phyloP scores from a whole-genome alignment of 2,329 filamentous ascomycete genomes.

The Fusarium incarnatum region DNA sequence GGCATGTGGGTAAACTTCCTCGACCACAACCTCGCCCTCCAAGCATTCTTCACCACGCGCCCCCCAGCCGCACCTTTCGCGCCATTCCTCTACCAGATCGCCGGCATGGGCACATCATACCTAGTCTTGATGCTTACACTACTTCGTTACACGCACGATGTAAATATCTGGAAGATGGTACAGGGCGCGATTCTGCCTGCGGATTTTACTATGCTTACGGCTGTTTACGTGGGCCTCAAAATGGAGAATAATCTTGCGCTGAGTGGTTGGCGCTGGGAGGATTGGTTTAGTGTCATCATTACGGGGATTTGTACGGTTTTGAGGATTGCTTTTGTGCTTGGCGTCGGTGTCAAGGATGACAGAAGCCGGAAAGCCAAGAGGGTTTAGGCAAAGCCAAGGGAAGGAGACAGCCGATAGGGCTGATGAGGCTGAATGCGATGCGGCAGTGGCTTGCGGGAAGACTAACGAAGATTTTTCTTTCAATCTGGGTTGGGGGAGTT shows the following conservation, averaged over 20 bases:
- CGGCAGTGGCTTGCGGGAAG: constrained; percentile 9
- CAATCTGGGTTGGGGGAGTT: neutral
- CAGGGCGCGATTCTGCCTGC: constrained; percentile 34
- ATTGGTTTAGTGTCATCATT: constrained; percentile 27
- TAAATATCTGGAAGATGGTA: constrained; percentile 39
- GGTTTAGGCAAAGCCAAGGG: constrained; percentile 6
- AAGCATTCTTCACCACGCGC: constrained; percentile 23
- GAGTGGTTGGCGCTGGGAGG: constrained; percentile 25
- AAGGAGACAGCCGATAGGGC: neutral
- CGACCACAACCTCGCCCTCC: constrained; percentile 27
- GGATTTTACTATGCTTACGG: constrained; percentile 39
- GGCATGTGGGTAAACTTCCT: constrained; percentile 39
- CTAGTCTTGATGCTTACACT: constrained; percentile 17
- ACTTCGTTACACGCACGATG: constrained; percentile 39
- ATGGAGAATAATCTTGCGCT: constrained; percentile 15
- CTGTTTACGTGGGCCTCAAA: constrained; percentile 28
- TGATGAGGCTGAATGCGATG: constrained; percentile 11
- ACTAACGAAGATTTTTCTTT: neutral
- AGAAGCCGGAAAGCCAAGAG: constrained; percentile 6
- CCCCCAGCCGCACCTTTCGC: constrained; percentile 23
- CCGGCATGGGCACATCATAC: constrained; percentile 38
- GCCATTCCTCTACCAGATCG: constrained; percentile 43
- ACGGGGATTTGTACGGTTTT: constrained; percentile 31
- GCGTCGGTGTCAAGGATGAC: constrained; percentile 26
- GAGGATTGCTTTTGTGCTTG: constrained; percentile 26